phyloP scores from a whole-genome alignment of 345 rosid species.

The Dipteronia dyeriana region DNA sequence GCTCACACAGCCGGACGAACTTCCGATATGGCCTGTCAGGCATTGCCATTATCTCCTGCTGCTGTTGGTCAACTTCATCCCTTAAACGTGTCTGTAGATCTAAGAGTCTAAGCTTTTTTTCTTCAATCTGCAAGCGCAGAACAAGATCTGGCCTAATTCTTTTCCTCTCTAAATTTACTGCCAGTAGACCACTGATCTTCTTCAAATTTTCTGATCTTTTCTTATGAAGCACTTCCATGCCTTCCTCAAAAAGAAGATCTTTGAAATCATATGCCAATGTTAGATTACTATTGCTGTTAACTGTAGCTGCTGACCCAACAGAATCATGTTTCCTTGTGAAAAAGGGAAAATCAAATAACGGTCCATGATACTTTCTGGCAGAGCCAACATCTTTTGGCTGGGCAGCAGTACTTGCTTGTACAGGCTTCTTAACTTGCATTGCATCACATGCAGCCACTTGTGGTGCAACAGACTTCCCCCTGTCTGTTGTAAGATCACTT shows the following conservation, averaged over 20 bases:
- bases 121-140: conserved; percentile 94
- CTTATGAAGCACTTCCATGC: conserved; percentile 70
- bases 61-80: conserved; percentile 91
- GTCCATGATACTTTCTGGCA: conserved; percentile 95
- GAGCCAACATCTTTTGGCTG: conserved; percentile 75
- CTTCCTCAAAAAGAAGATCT: conserved; percentile 93
- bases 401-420: conserved; percentile 50
- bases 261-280: conserved; percentile 83
- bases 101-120: conserved; percentile 79
- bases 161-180: conserved; percentile 91
- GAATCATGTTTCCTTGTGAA: conserved; percentile 97
- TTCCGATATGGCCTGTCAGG: conserved; percentile 98
- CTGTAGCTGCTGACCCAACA: conserved; percentile 61
- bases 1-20: conserved; percentile 96
- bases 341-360: conserved; percentile 95
- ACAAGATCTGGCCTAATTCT: conserved; percentile 99
- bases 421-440: conserved; percentile 65
- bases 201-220: conserved; percentile 78
- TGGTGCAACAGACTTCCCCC: conserved; percentile 67
- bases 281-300: conserved; percentile 76
- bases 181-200: conserved; percentile 77
- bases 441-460: conserved; percentile 59
- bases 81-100: conserved; percentile 85
- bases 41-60: conserved; percentile 98
- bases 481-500: conserved; percentile 67